Evolutionary conservation across 768 basidiomycete genomes (phyloP), one percentile per base, ranked within the genome.

Genomic region (Phylloporus scabripes): DNA sequence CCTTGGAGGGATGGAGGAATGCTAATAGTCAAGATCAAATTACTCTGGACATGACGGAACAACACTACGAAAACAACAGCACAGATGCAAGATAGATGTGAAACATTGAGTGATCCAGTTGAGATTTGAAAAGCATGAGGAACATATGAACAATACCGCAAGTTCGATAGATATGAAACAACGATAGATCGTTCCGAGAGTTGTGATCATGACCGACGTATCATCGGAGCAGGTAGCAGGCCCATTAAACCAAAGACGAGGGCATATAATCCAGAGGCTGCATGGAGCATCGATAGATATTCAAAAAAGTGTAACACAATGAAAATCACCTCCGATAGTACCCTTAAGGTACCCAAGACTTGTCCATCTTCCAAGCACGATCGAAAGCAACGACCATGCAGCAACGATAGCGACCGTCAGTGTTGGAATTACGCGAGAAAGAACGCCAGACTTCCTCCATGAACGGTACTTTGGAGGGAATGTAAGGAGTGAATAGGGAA

Each of bases 171-270:
- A 36, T 14, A 17, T 37, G 31, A 40, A 15, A 7, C 38, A 14
- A 39, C 7, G 23, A 12, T 23, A 20, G 31, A 45, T 41, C 26
- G 6, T 17, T 14, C 11, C 9, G 17, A 26, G 24, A 65, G 73
- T 70, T 8, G 15, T 72, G 72, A 50, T 64, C 52, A 72, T 32
- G 61, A 58, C 17, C 70, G 69, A 72, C 76, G 71, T 45, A 76
- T 69, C 64, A 72, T 77, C 11, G 85, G 85, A 21, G 78, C 77
- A 12, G 86, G 84, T 45, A 89, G 68, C 18, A 90, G 71, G 3
- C 86, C 87, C 49, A 90, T 75, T 31, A 87, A 64, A n/a, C 87
- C 87, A 59, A 90, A 86, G 17, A 71, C 71, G 36, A 87, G 72
- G 7, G 80, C 79, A 56, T 89, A 90, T 40, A 87, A 63, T 9